Evolutionary conservation across 1,139 yeast genomes (phyloP).

Genomic region (Pichia sp.): DNA sequence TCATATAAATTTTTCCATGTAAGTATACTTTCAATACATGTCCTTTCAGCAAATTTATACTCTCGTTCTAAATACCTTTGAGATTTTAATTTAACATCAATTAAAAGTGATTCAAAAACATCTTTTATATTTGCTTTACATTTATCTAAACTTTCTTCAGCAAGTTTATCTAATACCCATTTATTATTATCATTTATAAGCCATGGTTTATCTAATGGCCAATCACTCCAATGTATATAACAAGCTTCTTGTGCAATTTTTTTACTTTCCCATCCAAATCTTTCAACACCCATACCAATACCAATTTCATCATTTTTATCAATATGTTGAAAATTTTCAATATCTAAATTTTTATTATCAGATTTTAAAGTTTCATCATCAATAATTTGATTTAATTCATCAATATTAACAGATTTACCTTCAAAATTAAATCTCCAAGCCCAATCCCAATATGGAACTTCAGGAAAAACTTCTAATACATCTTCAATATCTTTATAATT

Average conservation of each 20-base stretch:
- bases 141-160: conserved; percentile 7
- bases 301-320: conserved; percentile 1
- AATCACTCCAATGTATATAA: conserved; percentile 31
- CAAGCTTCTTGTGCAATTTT: conserved; percentile 28
- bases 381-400: neutral
- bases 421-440: conserved; percentile 17
- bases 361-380: neutral
- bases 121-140: neutral
- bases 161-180: conserved; percentile 10
- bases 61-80: neutral
- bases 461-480: conserved; percentile 12
- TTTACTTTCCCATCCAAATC: conserved; percentile 24
- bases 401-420: conserved; percentile 1
- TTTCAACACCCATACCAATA: conserved; percentile 14
- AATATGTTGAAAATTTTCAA: neutral
- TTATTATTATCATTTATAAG: conserved; percentile 9
- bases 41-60: conserved; percentile 3
- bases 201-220: conserved; percentile 33
- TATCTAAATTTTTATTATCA: neutral
- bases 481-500: conserved; percentile 10
- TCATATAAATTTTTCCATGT: conserved; percentile 27
- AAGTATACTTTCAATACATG: conserved; percentile 14
- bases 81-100: neutral
- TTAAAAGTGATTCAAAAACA: conserved; percentile 8
- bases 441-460: conserved; percentile 26